Evolutionary conservation across 2,329 filamentous ascomycete species (phyloP).

Genomic region (Epicoccum sorghinum): DNA sequence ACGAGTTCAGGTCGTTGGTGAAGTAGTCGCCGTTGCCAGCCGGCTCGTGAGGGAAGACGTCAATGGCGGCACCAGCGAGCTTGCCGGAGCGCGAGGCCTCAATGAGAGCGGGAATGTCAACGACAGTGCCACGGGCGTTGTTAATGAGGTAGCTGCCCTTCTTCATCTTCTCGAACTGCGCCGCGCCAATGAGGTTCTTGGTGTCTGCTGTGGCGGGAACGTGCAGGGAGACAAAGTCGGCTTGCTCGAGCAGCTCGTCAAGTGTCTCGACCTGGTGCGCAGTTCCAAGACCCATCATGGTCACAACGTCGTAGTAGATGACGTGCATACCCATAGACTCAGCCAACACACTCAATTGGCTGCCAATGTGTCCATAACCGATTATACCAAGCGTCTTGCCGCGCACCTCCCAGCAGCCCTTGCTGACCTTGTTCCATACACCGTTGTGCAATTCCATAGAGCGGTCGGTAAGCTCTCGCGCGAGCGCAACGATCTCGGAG

Average conservation of each 20-base stretch:
- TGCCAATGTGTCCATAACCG: slow-evolving; percentile 96
- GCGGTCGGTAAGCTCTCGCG: slow-evolving; percentile 89
- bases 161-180: slow-evolving; percentile 88
- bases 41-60: slow-evolving; percentile 94
- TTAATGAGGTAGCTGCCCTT: slow-evolving; percentile 93
- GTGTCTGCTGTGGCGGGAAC: slow-evolving; percentile 94
- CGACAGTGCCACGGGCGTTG: slow-evolving; percentile 89
- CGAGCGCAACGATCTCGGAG: slow-evolving; percentile 87
- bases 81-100: slow-evolving; percentile 85
- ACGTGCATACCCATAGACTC: slow-evolving; percentile 98
- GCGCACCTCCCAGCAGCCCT: slow-evolving; percentile 96
- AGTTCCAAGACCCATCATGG: slow-evolving; percentile 92
- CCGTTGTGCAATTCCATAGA: slow-evolving; percentile 93
- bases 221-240: slow-evolving; percentile 94
- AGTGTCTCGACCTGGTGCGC: slow-evolving; percentile 81
- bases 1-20: slow-evolving; percentile 79
- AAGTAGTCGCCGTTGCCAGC: slow-evolving; percentile 96
- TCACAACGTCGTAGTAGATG: slow-evolving; percentile 95
- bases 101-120: slow-evolving; percentile 91
- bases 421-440: slow-evolving; percentile 97
- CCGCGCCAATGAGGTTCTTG: slow-evolving; percentile 83
- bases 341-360: slow-evolving; percentile 91
- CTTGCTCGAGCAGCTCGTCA: slow-evolving; percentile 73
- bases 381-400: slow-evolving; percentile 97
- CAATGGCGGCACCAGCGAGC: slow-evolving; percentile 90